These are phyloP conservation scores for Candida takata DNA, from an alignment of 805 yeast species.

Conservation along the genomic window DNA sequence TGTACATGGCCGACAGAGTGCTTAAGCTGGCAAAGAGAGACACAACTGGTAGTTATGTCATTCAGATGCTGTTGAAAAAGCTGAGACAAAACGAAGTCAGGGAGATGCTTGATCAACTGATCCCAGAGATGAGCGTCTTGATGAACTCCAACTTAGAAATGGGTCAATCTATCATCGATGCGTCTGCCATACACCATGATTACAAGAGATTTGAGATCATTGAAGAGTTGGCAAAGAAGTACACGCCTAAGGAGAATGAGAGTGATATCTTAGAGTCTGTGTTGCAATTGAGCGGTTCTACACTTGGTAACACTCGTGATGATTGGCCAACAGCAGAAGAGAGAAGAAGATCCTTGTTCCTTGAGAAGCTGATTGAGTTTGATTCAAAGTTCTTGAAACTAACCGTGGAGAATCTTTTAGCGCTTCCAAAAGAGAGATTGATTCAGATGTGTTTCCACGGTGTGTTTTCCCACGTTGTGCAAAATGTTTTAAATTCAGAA, in stretches of 20 bases:
- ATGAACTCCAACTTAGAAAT: constrained; percentile 65
- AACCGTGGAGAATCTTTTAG: constrained; percentile 53
- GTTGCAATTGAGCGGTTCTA: constrained; percentile 57
- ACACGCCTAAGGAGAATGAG: constrained; percentile 31
- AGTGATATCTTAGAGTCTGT: constrained; percentile 56
- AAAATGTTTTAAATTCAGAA: constrained; percentile 48
- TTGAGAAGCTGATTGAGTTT: constrained; percentile 66
- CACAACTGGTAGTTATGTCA: constrained; percentile 76
- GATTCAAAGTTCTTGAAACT: constrained; percentile 53
- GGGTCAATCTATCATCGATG: constrained; percentile 58
- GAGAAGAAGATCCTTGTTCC: constrained; percentile 67
- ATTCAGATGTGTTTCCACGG: constrained; percentile 80
- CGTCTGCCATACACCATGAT: constrained; percentile 50
- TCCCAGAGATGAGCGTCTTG: constrained; percentile 58
- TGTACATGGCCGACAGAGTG: constrained; percentile 70
- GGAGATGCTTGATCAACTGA: constrained; percentile 51
- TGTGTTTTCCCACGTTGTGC: constrained; percentile 85
- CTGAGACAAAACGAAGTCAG: constrained; percentile 58
- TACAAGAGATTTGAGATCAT: constrained; percentile 57
- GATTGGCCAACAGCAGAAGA: constrained; percentile 94
- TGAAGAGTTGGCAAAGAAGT: constrained; percentile 37
- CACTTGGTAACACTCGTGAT: constrained; percentile 73
- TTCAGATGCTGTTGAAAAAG: constrained; percentile 62
- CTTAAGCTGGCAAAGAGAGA: constrained; percentile 71
- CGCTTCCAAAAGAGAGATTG: constrained; percentile 53